Percentiles rank a stretch among this genome's conserved stretches.
Evolutionary conservation across 2,329 filamentous ascomycete species (phyloP).

Genomic region (Hymenoscyphus scutula): DNA sequence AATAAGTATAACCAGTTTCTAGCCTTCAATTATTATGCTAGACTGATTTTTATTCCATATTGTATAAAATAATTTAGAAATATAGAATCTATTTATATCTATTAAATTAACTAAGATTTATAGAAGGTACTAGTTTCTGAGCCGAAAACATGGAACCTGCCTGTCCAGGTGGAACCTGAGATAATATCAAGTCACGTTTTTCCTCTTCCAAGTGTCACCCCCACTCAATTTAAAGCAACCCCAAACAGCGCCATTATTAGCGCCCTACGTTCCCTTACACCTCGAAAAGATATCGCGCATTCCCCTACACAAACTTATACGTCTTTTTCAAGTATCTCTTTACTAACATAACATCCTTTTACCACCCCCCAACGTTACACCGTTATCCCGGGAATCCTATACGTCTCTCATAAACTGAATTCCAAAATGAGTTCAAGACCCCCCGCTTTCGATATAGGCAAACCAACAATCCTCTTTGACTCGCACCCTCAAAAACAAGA

Average conservation of each 20-base stretch:
- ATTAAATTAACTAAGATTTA: no score
- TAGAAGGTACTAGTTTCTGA: no score
- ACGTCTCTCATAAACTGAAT: background rate
- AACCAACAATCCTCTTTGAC: conserved; percentile 31
- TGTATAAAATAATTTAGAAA: no score
- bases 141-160: no score
- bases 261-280: background rate
- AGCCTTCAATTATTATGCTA: no score
- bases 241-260: background rate
- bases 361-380: background rate
- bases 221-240: background rate
- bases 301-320: background rate
- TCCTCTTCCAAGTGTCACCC: background rate
- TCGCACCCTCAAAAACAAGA: conserved; percentile 32
- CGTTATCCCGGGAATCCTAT: background rate
- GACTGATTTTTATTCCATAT: no score
- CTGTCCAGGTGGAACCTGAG: no score
- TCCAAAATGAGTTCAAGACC: background rate
- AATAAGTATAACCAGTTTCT: no score
- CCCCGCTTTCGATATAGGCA: conserved; percentile 15
- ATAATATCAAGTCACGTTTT: background rate
- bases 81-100: no score
- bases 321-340: background rate
- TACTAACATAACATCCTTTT: background rate
- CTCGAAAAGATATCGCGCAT: background rate